Base-by-base conservation (phyloP, 2,329 filamentous ascomycete species). In the Colletotrichum orbiculare region DNA sequence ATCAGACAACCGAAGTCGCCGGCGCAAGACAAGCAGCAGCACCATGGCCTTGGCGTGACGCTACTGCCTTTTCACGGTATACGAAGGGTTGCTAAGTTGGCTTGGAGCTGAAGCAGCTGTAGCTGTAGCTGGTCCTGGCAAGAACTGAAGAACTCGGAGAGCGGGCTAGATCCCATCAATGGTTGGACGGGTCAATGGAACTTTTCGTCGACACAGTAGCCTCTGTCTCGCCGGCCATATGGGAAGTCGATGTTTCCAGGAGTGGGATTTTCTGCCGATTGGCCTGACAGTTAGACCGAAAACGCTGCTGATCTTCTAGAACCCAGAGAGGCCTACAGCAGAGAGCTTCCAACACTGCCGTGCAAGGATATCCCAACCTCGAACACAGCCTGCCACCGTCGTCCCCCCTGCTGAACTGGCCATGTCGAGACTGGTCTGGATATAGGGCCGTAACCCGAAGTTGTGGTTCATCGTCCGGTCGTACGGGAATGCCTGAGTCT, bases 1-100 rank as follows among this genome's bases (percentile, higher is more conserved):
- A 48, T 65, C 62, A 62, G 62, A 62, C 62, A 65, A 62, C 62
- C 62, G 62, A 65, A 35, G 45, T 46, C 49, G 52, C 62, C 58
- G 53, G 49, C 50, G 25, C 43, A 39, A 13, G 48, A 38, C 35
- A n/a, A 35, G 37, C 42, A 46, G 37, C 45, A 64, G 46, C 52
- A 25, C 25, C 25, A 55, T 8, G 8, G n/a, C 17, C 57, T 62
- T 52, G 58, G 47, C 53, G 46, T 49, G 34, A 52, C 62, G 52
- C 42, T 53, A 56, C 52, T 52, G 48, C 47, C 47, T 53, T 38
- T 35, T 42, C 17, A 6, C 54, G 17, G 33, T 41, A 53, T 17
- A 10, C 13, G 39, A 34, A 25, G 25, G 25, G 15, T 38, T 43
- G 43, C 47, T 43, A 37, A 8, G 12, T 42, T 17, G 15, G 9